Percentiles rank a stretch among this genome's conserved stretches.
These are phyloP conservation scores for Solanum sparsipilum DNA, from an alignment of 257 asterid species.

Conservation along the genomic window DNA sequence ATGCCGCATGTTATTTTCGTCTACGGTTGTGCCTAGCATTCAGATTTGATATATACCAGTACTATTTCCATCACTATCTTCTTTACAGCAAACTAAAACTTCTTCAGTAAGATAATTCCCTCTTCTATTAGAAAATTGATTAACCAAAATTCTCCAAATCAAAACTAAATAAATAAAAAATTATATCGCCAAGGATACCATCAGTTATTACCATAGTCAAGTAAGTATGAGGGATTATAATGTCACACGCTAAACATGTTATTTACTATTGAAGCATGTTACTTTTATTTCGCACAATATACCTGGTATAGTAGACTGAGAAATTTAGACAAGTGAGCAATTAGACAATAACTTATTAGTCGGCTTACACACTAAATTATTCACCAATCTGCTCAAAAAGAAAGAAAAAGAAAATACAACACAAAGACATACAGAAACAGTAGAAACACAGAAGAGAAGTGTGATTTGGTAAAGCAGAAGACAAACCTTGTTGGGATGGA, in stretches of 20 bases:
- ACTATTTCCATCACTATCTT: not conserved
- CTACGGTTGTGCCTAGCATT: not conserved
- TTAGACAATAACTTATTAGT: not conserved
- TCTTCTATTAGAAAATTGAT: not conserved
- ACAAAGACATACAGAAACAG: not conserved
- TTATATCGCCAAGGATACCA: not conserved
- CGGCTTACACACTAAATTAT: not conserved
- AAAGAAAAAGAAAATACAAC: not conserved
- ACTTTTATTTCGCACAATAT: not conserved
- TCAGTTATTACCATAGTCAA: not conserved
- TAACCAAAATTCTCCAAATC: not conserved
- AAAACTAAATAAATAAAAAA: not conserved
- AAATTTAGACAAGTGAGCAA: not conserved
- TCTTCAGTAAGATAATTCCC: not conserved
- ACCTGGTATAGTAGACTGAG: not conserved
- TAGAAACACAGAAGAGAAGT: not conserved
- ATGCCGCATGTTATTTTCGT: not conserved
- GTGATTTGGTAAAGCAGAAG: not conserved
- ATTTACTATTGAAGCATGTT: not conserved
- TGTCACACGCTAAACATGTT: not conserved
- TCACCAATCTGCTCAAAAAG: not conserved
- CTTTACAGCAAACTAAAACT: not conserved
- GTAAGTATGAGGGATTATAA: not conserved
- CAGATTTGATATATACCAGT: not conserved
- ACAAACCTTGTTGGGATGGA: constrained; percentile 75